Percentiles rank a stretch among this genome's conserved stretches.
Conservation (phyloP, 805 yeast species). For the Yamadazyma philogaea region DNA sequence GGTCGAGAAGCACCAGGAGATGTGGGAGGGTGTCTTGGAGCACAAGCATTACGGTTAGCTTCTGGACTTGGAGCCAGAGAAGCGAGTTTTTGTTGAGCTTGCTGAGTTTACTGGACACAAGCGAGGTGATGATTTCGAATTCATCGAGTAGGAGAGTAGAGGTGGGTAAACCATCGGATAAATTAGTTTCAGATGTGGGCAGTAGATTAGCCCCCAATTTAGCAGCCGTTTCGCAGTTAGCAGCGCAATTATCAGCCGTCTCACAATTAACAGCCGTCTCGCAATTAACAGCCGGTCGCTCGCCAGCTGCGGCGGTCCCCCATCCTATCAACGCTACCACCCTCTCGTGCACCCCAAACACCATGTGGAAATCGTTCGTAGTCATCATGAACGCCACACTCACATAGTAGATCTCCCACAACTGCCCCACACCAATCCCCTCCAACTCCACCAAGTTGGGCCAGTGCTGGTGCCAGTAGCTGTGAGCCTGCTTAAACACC, state of each 20-base stretch:
- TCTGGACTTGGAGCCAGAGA: slow-evolving; percentile 34
- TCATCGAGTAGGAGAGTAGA: slow-evolving; percentile 14
- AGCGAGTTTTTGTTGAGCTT: slow-evolving; percentile 40
- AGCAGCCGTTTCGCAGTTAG: too few species aligned
- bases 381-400: slow-evolving; percentile 35
- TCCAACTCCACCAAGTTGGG: slow-evolving; percentile 2
- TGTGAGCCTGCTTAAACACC: slow-evolving; percentile 33
- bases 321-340: slow-evolving; percentile 15
- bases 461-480: slow-evolving; percentile 21
- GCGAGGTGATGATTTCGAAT: slow-evolving; percentile 30
- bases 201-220: too few species aligned
- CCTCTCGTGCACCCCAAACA: slow-evolving; percentile 27
- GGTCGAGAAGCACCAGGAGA: slow-evolving; percentile 1
- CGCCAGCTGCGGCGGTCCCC: too few species aligned
- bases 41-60: slow-evolving; percentile 13
- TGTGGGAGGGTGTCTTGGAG: background rate
- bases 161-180: background rate
- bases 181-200: too few species aligned
- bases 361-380: slow-evolving; percentile 38
- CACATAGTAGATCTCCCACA: slow-evolving; percentile 23
- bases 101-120: slow-evolving; percentile 25
- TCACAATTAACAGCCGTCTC: too few species aligned
- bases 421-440: background rate
- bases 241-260: too few species aligned
- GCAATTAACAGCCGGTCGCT: background rate